Evolutionary conservation across 768 basidiomycete genomes (phyloP), one percentile per base, ranked within the genome.

Genomic region (Russula earlei): DNA sequence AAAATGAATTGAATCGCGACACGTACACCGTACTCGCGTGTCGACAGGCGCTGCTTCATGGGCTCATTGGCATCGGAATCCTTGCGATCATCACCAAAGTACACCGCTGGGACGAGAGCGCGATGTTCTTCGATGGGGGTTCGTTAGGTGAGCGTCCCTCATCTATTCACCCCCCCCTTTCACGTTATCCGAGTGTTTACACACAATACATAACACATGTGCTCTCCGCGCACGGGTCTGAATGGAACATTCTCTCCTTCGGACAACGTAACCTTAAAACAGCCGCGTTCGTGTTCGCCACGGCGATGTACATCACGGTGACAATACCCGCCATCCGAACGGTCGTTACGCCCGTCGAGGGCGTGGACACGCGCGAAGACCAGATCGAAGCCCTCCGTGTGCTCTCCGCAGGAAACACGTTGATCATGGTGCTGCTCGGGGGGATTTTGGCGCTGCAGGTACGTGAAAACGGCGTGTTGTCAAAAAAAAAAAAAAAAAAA

Each of bases 111-210:
- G 83, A 85, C 66, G 93, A 96, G 65, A 91, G 87, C 62, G 94
- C 94, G 8, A 78, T 94, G 72, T 93, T 90, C 74, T 97, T 97
- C 68, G 94, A 97, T 69, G 94, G 94, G 20, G 84, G 85, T 22
- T 84, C 82, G 62, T 70, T 95, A 56, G 90, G 93, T 93, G 62
- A 63, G 81, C 31, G 15, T 15, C n/a, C 40, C 20, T 43, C 53
- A 17, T 42, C 22, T n/a, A 49, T 7, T 24, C 4, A 45, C 11
- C 31, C 44, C 41, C 41, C 34, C 24, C 25, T 29, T 45, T 45
- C 44, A 45, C 44, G 2, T 20, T 27, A 50, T 17, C 37, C 15
- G n/a, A n/a, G n/a, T n/a, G n/a, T n/a, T n/a, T n/a, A 24, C 22
- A 24, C 5, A 20, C n/a, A 17, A 4, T 24, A 40, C 29, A 41